Conservation (phyloP, 2,329 filamentous ascomycete genomes). For the Arthroderma sp. region DNA sequence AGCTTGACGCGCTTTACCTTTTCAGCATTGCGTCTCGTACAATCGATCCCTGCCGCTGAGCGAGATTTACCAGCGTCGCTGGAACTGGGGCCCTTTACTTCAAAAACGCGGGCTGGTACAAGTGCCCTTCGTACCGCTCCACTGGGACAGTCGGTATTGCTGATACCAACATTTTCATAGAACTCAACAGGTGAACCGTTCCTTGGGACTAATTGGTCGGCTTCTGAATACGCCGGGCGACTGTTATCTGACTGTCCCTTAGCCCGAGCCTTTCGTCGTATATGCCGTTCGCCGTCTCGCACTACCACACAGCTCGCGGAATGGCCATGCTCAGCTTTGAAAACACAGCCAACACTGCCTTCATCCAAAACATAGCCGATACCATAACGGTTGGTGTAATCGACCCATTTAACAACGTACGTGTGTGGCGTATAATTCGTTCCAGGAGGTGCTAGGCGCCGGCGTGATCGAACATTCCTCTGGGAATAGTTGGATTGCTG, state of each 20-base stretch:
- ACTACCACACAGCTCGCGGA: constrained; percentile 34
- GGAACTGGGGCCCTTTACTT: constrained; percentile 21
- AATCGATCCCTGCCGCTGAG: constrained; percentile 19
- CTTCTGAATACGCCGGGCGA: constrained; percentile 24
- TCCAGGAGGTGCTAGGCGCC: constrained; percentile 16
- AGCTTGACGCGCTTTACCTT: constrained; percentile 37
- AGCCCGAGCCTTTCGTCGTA: constrained; percentile 31
- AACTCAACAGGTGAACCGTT: constrained; percentile 33
- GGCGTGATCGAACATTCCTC: constrained; percentile 9
- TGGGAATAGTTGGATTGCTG: constrained; percentile 12
- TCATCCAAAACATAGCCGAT: constrained; percentile 40
- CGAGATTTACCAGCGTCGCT: constrained; percentile 15
- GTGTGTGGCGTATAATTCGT: constrained; percentile 25
- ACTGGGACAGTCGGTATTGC: constrained; percentile 15
- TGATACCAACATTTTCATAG: constrained; percentile 32
- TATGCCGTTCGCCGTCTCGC: constrained; percentile 34
- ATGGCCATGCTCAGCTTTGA: constrained; percentile 33
- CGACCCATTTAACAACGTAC: constrained; percentile 41
- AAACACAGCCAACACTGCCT: constrained; percentile 37
- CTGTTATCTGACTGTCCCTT: constrained; percentile 18
- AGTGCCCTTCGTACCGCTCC: constrained; percentile 29
- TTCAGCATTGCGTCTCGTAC: constrained; percentile 30
- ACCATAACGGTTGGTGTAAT: constrained; percentile 40
- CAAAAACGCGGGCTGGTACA: constrained; percentile 29
- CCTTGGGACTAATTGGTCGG: constrained; percentile 32